A percentile compares a stretch with the other conserved stretches of the same genome.
Evolutionary conservation across 805 yeast species (phyloP).

Genomic region (Kazachstania psychrophila): DNA sequence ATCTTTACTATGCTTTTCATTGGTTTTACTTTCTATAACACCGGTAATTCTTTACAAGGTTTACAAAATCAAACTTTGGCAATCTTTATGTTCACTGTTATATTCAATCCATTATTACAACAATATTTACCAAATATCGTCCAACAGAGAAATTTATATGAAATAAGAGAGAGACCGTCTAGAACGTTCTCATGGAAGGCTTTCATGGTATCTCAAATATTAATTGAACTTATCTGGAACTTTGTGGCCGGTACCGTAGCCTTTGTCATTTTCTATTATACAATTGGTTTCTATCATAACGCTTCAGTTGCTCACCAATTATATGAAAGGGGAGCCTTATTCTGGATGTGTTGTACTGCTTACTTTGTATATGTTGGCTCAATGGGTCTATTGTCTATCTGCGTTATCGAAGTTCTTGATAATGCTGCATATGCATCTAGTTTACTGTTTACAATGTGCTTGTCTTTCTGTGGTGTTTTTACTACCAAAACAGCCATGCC

Average conservation of each 20-base stretch:
- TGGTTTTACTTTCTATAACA: slow-evolving; percentile 67
- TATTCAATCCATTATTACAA: slow-evolving; percentile 47
- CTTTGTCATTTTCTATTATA: slow-evolving; percentile 60
- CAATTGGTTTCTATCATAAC: slow-evolving; percentile 58
- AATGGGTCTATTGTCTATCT: slow-evolving; percentile 48
- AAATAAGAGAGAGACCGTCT: slow-evolving; percentile 66
- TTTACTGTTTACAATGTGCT: slow-evolving; percentile 50
- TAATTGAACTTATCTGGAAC: slow-evolving; percentile 63
- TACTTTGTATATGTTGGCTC: slow-evolving; percentile 51
- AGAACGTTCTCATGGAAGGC: slow-evolving; percentile 62
- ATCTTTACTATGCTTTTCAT: slow-evolving; percentile 51
- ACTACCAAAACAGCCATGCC: slow-evolving; percentile 50
- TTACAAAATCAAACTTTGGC: slow-evolving; percentile 78
- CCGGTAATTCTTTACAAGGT: slow-evolving; percentile 53
- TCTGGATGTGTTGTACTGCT: slow-evolving; percentile 37
- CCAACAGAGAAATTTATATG: slow-evolving; percentile 55
- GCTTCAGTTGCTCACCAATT: slow-evolving; percentile 44
- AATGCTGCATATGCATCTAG: slow-evolving; percentile 56
- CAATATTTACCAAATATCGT: slow-evolving; percentile 59
- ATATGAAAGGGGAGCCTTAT: slow-evolving; percentile 47
- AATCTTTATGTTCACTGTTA: slow-evolving; percentile 55
- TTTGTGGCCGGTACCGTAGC: slow-evolving; percentile 50
- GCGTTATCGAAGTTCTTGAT: slow-evolving; percentile 50
- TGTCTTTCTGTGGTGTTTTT: slow-evolving; percentile 75
- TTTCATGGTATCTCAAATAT: slow-evolving; percentile 51